phyloP scores from a whole-genome alignment of 208 protist species.

The Trypanosoma caninum region DNA sequence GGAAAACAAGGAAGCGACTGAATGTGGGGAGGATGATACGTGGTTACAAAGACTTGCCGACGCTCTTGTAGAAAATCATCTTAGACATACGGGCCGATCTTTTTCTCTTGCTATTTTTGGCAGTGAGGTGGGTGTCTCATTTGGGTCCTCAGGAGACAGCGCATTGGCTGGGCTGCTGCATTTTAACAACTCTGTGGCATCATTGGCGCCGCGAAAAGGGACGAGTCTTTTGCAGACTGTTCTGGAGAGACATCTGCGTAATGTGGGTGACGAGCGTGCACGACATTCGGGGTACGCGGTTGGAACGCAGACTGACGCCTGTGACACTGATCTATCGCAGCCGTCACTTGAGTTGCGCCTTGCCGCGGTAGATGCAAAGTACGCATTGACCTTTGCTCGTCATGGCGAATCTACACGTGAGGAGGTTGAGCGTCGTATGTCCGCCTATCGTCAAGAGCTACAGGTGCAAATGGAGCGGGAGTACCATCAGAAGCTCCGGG shows the following conservation, averaged over 20 bases:
- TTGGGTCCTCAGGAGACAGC: conserved; percentile 19
- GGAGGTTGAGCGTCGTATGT: conserved; percentile 74
- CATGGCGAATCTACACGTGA: conserved; percentile 50
- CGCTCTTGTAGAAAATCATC: conserved; percentile 77
- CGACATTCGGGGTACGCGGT: conserved; percentile 6
- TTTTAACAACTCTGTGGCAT: conserved; percentile 33
- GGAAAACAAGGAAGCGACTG: conserved; percentile 1
- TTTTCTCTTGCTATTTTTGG: conserved; percentile 83
- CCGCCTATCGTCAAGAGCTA: conserved; percentile 67
- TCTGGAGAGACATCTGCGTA: conserved; percentile 32
- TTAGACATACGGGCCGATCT: conserved; percentile 59
- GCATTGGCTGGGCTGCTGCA: conserved; percentile 38
- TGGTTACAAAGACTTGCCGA: conserved; percentile 65
- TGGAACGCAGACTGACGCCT: conserved; percentile 59
- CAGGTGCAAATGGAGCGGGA: conserved; percentile 62
- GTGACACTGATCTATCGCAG: conserved; percentile 22
- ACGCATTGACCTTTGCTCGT: conserved; percentile 74
- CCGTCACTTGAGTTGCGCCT: conserved; percentile 78
- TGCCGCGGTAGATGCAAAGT: conserved; percentile 84
- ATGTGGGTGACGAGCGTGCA: conserved; percentile 6
- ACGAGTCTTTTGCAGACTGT: conserved; percentile 65
- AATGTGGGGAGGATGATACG: conserved; percentile 12
- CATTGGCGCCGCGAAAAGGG: conserved; percentile 19
- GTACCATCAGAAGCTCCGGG: conserved; percentile 69
- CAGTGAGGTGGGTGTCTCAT: conserved; percentile 60